phyloP scores from a whole-genome alignment of 2,329 filamentous ascomycete genomes.

The Fusarium nygamai region DNA sequence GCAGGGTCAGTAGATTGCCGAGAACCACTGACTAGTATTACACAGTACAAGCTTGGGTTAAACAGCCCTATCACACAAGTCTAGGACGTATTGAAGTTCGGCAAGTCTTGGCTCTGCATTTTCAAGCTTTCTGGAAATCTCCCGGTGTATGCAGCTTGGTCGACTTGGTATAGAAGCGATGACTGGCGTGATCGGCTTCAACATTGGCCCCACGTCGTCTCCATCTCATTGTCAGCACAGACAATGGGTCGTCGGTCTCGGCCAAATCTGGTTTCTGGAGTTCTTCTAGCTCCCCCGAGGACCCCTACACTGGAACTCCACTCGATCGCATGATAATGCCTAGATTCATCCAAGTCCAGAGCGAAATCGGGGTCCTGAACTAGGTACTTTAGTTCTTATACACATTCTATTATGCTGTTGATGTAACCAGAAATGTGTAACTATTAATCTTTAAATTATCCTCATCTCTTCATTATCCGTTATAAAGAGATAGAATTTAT shows the following conservation, averaged over 20 bases:
- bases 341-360: neutral
- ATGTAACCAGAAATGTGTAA: too few relatives aligned
- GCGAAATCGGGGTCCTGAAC: neutral
- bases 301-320: neutral
- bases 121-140: neutral
- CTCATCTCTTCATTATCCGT: neutral
- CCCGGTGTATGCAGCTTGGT: neutral
- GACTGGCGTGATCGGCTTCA: neutral
- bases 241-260: neutral
- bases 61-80: fast-evolving
- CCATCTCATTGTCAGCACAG: neutral
- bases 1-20: neutral
- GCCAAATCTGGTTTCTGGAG: neutral
- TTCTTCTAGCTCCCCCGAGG: slow-evolving; percentile 17
- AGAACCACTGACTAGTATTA: neutral
- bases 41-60: neutral
- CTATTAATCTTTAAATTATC: fast-evolving
- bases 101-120: neutral
- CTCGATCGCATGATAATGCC: neutral
- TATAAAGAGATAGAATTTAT: too few relatives aligned
- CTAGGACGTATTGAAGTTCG: neutral
- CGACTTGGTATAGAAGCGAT: neutral
- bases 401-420: too few relatives aligned
- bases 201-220: neutral
- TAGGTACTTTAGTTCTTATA: fast-evolving